phyloP scores from a whole-genome alignment of 176 grass and related monocot species.

The Otatea glauca region DNA sequence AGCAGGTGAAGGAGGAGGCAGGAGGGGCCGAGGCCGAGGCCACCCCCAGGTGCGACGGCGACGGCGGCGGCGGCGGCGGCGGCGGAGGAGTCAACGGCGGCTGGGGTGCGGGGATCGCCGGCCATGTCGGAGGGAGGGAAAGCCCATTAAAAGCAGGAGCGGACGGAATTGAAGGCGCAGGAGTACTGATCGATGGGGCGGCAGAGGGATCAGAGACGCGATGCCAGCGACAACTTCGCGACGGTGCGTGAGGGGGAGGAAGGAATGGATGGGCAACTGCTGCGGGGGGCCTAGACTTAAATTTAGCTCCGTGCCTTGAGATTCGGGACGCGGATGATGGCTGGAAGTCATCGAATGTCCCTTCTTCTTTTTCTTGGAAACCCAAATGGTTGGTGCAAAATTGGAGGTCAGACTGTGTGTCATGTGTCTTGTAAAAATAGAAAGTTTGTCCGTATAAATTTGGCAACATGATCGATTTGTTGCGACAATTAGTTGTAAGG shows the following conservation, averaged over 20 bases:
- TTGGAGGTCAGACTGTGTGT: too few relatives aligned
- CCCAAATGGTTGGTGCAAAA: too few relatives aligned
- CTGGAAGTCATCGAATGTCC: neutral
- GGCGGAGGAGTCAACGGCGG: constrained; percentile 49
- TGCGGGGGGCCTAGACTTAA: neutral
- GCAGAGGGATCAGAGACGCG: neutral
- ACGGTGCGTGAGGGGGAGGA: neutral
- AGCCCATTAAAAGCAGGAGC: constrained; percentile 62
- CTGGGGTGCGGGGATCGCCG: constrained; percentile 44
- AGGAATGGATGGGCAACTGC: neutral
- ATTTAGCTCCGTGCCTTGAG: neutral
- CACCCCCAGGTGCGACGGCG: constrained; percentile 35
- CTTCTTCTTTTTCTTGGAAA: too few relatives aligned
- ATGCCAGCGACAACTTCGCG: neutral
- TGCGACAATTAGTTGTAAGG: too few relatives aligned
- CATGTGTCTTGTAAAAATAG: too few relatives aligned
- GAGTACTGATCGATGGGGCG: neutral
- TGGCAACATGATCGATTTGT: too few relatives aligned
- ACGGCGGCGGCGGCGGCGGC: neutral
- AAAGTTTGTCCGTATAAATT: too few relatives aligned
- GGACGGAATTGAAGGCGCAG: neutral
- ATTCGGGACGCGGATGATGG: neutral
- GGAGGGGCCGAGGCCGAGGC: constrained; percentile 48
- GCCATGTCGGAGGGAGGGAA: constrained; percentile 59
- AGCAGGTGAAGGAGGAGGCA: constrained; percentile 77